phyloP scores from a whole-genome alignment of 805 yeast species.

The Metschnikowia rubicola region DNA sequence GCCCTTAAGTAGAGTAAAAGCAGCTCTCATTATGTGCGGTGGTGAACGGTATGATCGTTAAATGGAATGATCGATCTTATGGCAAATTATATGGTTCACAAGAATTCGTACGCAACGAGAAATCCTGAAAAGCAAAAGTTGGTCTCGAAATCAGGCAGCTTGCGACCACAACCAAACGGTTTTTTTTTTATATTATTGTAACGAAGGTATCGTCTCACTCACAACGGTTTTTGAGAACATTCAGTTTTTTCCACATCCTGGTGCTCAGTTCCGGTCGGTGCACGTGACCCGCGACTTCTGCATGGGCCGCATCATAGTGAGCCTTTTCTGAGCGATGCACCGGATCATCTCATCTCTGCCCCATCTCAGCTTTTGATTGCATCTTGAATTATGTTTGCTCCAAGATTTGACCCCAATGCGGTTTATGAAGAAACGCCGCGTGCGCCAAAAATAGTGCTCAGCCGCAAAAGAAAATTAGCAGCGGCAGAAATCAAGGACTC shows the following conservation, averaged over 20 bases:
- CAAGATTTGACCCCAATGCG: conserved; percentile 54
- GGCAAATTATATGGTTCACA: not conserved
- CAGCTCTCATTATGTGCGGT: conserved; percentile 29
- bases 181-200: too few species aligned
- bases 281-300: conserved; percentile 5
- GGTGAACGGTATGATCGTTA: not conserved
- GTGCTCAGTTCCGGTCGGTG: not conserved
- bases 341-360: conserved; percentile 2
- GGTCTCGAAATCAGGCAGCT: too few species aligned
- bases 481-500: conserved; percentile 7
- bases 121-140: too few species aligned
- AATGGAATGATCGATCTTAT: not conserved
- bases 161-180: too few species aligned
- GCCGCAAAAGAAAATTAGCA: conserved; percentile 18
- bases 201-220: too few species aligned
- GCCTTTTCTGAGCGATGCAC: not conserved
- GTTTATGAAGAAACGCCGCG: conserved; percentile 17
- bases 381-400: conserved; percentile 51
- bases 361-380: not conserved
- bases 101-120: too few species aligned
- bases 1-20: conserved; percentile 28
- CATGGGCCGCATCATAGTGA: conserved; percentile 1
- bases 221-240: too few species aligned
- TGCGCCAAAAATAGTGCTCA: conserved; percentile 8
- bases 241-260: not conserved